Percentiles rank a stretch among this genome's conserved stretches.
phyloP scores from a whole-genome alignment of 1,284 basidiomycete genomes.

The Peniophora sp. region DNA sequence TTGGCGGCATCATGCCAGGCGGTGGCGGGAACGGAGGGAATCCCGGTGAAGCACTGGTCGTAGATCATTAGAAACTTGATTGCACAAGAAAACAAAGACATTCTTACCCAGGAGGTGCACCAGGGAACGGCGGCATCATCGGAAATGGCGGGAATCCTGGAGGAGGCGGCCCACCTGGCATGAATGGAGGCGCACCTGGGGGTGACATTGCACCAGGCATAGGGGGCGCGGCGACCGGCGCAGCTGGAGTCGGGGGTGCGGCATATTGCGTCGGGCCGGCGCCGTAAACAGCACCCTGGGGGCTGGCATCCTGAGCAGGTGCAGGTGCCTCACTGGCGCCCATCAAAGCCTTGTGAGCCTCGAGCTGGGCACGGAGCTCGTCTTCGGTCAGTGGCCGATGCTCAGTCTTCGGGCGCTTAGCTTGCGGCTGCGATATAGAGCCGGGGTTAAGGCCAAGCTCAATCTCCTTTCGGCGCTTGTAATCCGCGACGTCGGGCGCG shows the following conservation, averaged over 20 bases:
- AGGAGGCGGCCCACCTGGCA: slow-evolving; percentile 31
- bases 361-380: slow-evolving; percentile 79
- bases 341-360: slow-evolving; percentile 91
- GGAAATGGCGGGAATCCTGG: slow-evolving; percentile 29
- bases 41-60: slow-evolving; percentile 34
- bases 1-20: slow-evolving; percentile 25
- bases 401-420: slow-evolving; percentile 80
- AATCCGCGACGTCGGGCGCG: slow-evolving; percentile 88
- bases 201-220: slow-evolving; percentile 24
- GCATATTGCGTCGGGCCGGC: slow-evolving; percentile 62
- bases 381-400: slow-evolving; percentile 78
- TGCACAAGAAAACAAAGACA: slow-evolving; percentile 3
- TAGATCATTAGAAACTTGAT: slow-evolving; percentile 1
- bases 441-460: slow-evolving; percentile 82
- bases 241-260: slow-evolving; percentile 39
- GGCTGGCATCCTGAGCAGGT: slow-evolving; percentile 23
- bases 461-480: slow-evolving; percentile 89
- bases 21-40: slow-evolving; percentile 26
- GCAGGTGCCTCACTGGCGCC: slow-evolving; percentile 45
- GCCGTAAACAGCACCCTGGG: slow-evolving; percentile 53
- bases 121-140: slow-evolving; percentile 20
- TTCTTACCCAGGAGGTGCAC: slow-evolving; percentile 36
- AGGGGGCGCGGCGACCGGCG: slow-evolving; percentile 17
- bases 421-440: slow-evolving; percentile 67
- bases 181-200: slow-evolving; percentile 27